Conservation (phyloP, 306 rosid genomes). For the Quercus alba region DNA sequence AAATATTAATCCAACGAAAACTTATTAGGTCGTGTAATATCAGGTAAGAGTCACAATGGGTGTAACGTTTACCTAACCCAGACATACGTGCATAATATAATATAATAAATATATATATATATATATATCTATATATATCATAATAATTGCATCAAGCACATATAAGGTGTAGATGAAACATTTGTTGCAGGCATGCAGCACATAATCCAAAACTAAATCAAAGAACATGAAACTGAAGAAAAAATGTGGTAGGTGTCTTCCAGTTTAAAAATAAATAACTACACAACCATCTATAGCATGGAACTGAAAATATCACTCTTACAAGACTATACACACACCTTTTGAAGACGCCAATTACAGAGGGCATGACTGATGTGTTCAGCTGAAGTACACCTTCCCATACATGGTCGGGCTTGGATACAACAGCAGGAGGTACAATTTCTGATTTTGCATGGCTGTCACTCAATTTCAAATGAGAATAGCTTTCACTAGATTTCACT, state of each 20-base stretch:
- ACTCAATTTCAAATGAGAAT: conserved; percentile 28
- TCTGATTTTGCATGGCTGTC: conserved; percentile 29
- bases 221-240: neutral
- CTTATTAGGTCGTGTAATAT: no score
- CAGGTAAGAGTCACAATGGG: no score
- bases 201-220: neutral
- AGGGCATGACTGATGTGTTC: conserved; percentile 50
- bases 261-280: neutral
- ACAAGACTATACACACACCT: conserved; percentile 48
- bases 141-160: neutral
- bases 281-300: conserved; percentile 3
- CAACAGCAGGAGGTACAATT: conserved; percentile 22
- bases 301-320: neutral
- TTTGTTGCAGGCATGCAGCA: neutral
- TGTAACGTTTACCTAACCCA: no score
- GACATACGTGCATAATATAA: no score
- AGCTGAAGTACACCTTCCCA: conserved; percentile 89
- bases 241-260: neutral
- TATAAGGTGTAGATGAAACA: neutral
- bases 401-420: conserved; percentile 43
- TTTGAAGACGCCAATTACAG: conserved; percentile 64
- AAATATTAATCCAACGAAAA: no score
- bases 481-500: conserved; percentile 22
- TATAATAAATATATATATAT: no score
- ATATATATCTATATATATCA: no score